These are phyloP conservation scores for Somion occarium DNA, from an alignment of 1,284 basidiomycete species.

Conservation along the genomic window DNA sequence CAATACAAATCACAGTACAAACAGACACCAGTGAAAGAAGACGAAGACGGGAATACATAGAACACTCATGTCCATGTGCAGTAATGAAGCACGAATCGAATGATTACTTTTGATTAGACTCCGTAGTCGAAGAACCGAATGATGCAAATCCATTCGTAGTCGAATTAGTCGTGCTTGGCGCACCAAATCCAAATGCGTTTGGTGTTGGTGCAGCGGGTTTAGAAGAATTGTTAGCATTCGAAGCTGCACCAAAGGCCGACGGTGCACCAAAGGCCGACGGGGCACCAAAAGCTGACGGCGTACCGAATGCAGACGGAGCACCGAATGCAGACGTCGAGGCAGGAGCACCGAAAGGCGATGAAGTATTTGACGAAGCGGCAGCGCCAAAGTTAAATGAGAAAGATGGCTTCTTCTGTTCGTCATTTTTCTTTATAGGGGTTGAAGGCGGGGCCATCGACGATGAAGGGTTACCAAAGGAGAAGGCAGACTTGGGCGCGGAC, in stretches of 20 bases:
- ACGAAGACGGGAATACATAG: neutral
- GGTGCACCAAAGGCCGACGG: neutral
- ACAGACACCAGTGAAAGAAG: neutral
- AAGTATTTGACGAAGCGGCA: constrained; percentile 11
- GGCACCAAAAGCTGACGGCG: constrained; percentile 7
- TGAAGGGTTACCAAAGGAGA: neutral
- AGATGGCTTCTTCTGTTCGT: constrained; percentile 11
- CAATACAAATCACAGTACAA: neutral
- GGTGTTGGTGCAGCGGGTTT: constrained; percentile 16
- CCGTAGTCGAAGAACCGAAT: neutral
- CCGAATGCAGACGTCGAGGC: constrained; percentile 5
- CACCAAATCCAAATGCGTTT: constrained; percentile 8
- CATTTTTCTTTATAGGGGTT: constrained; percentile 11
- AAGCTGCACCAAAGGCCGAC: neutral
- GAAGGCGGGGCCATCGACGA: neutral
- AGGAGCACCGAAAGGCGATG: constrained; percentile 13
- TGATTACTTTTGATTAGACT: constrained; percentile 4
- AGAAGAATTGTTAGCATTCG: constrained; percentile 14
- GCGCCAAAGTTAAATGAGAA: constrained; percentile 21
- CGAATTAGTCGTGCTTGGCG: neutral
- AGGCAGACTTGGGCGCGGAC: neutral
- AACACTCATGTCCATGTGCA: neutral
- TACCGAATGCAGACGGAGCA: constrained; percentile 6
- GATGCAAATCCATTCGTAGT: neutral
- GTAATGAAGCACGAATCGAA: neutral